These are phyloP conservation scores for Suhomyces pyralidae DNA, from an alignment of 805 yeast genomes.

Conservation along the genomic window DNA sequence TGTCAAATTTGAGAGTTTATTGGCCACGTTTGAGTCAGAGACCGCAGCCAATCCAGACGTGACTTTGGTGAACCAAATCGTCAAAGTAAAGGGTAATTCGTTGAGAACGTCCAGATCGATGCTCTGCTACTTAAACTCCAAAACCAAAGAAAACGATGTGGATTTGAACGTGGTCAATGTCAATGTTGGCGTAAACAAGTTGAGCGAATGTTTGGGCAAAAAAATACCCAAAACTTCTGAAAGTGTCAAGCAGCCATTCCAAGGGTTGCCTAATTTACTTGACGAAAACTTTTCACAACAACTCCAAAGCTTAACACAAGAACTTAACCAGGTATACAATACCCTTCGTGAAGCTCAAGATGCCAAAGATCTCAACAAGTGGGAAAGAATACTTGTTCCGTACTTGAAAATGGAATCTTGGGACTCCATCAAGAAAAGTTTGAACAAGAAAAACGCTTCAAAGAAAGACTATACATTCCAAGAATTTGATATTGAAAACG, in stretches of 20 bases:
- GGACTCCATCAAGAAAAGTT: constrained; percentile 19
- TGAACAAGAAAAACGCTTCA: constrained; percentile 9
- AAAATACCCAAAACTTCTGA: constrained; percentile 30
- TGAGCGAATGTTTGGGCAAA: constrained; percentile 70
- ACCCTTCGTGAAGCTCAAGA: constrained; percentile 19
- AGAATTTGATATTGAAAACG: constrained; percentile 62
- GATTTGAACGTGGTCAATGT: constrained; percentile 45
- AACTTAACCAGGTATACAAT: constrained; percentile 23
- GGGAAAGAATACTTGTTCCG: constrained; percentile 28
- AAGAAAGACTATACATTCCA: constrained; percentile 26
- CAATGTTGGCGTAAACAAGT: constrained; percentile 63
- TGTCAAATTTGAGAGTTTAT: constrained; percentile 40
- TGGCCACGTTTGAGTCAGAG: constrained; percentile 23
- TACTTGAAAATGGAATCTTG: constrained; percentile 29
- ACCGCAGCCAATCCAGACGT: constrained; percentile 19
- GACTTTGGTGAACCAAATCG: constrained; percentile 25
- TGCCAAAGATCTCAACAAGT: constrained; percentile 18
- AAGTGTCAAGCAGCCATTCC: constrained; percentile 14
- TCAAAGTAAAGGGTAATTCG: constrained; percentile 43
- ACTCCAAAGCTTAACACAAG: constrained; percentile 13
- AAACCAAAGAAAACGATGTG: constrained; percentile 41
- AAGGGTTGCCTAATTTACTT: constrained; percentile 24
- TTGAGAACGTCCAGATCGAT: constrained; percentile 38
- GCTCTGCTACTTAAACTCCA: constrained; percentile 40
- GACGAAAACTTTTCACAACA: constrained; percentile 18